Base-by-base conservation (phyloP, 2,329 filamentous ascomycete species). In the Herpomyces periplanetae region DNA sequence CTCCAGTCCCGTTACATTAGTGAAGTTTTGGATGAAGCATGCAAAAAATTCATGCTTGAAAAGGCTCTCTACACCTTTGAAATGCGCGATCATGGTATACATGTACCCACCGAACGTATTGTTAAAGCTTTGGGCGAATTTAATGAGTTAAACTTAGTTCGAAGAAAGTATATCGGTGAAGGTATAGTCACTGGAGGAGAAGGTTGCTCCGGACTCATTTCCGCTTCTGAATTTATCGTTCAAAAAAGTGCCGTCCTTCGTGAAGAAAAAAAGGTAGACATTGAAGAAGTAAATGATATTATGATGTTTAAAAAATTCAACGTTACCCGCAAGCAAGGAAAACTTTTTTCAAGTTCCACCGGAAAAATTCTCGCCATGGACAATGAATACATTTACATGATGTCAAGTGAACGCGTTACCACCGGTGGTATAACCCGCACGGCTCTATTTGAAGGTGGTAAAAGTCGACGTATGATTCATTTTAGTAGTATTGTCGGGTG, bases 331-430 rank as follows among this genome's bases (percentile, higher is more conserved):
- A 68, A 71, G 37, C 64, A 73, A 36, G 59, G 63, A 5, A 68
- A 80, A 50, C 57, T 63, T 10, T 62, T 80, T 29, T 58, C 65
- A 16, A 58, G 55, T 3, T 51, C 62, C 30, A 64, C 65, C 24
- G 62, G 71, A 28, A 54, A 64, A 22, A 52, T 68, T 5, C 43
- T 80, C 16, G 57, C 63, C 17, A 66, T 84, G 27, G 66, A 75
- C 29, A 64, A 64, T 23, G 68, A 84, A 34, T 80, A 73, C 34
- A 55, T 84, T 25, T 65, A 75, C 36, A 69, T 84, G 29, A 61
- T 69, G 49, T 64, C 66, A 2, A 39, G 39, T 4, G 40, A 42
- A 11, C 30, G 30, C 2, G 33, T 32, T 15, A 25, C 30, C 17
- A 13, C 23, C 17, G 27, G 31, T 8, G 26, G 26, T 17, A 12